Conservation (phyloP, 805 yeast species). For the Saccharomyces mikatae region DNA sequence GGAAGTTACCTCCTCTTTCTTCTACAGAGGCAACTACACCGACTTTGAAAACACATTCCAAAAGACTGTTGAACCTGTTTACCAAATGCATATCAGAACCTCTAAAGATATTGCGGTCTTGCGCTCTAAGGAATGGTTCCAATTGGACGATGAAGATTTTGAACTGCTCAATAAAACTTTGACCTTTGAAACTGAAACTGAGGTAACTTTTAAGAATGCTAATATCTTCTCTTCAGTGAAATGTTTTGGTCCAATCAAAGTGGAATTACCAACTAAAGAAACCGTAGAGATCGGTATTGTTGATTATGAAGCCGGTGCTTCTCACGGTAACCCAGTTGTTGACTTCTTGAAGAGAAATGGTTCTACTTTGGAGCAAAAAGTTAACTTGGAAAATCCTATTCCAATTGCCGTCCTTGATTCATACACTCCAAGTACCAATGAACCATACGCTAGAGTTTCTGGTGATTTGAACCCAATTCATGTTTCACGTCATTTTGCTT, state of each 20-base stretch:
- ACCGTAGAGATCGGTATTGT: slow-evolving; percentile 75
- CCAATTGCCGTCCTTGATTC: slow-evolving; percentile 58
- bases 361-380: slow-evolving; percentile 86
- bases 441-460: slow-evolving; percentile 92
- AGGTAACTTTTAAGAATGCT: slow-evolving; percentile 70
- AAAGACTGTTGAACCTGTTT: slow-evolving; percentile 79
- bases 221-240: slow-evolving; percentile 68
- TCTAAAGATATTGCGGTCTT: slow-evolving; percentile 89
- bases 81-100: slow-evolving; percentile 61
- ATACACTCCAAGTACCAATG: slow-evolving; percentile 92
- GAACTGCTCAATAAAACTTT: slow-evolving; percentile 72
- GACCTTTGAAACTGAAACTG: slow-evolving; percentile 83
- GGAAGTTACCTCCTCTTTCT: slow-evolving; percentile 92
- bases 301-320: slow-evolving; percentile 80
- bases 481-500: slow-evolving; percentile 89
- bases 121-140: slow-evolving; percentile 97
- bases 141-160: slow-evolving; percentile 56
- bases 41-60: slow-evolving; percentile 92
- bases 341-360: slow-evolving; percentile 92
- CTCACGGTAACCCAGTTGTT: slow-evolving; percentile 95
- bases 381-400: slow-evolving; percentile 80
- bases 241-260: slow-evolving; percentile 75
- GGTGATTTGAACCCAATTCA: slow-evolving; percentile 99
- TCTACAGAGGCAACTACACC: slow-evolving; percentile 85
- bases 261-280: slow-evolving; percentile 91